Base-by-base conservation (phyloP, 345 rosid genomes). In the Erucastrum elatum region DNA sequence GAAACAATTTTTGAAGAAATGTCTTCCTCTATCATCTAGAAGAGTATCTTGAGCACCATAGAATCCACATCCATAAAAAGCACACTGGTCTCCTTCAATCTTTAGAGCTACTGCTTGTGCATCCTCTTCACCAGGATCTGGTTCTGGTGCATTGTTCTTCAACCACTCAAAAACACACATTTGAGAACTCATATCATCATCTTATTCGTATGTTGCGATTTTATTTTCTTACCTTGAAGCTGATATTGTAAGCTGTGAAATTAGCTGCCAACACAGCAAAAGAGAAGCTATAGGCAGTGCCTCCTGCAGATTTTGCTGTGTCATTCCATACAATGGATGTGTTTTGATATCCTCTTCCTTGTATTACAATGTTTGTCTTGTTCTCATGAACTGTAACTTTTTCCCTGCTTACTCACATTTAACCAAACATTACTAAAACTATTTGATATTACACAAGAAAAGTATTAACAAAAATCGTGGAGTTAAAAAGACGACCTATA, bases 31-130 rank as follows among this genome's bases (percentile, higher is more conserved):
- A 71, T 90, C 87, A 58, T 94, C 98, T 77, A 82, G 83, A 67
- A 93, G 95, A 0, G 98, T 93, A 81, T 94, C 98, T 88, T 94
- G 98, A 8, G 93, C 90, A 68, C 98, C 93, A 49, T 82, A 91
- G 72, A 94, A 90, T 58, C 98, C 97, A 75, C 97, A 94, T 0
- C 89, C 84, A 31, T 87, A 90, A 76, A 94, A 90, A 0, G 97
- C 96, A 21, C 90, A 88, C 76, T 86, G 89, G 68, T 94, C 96
- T 6, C 94, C 97, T 25, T 83, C 88, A 29, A 90, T 80, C 83
- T 90, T 87, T 33, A 90, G 75, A 25, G 98, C 98, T 66, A 94
- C 90, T 29, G 89, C 98, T 80, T 94, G 98, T n/a, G 81, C 92
- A 71, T 93, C 93, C 49, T 9, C 77, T 55, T 87, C 91, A 7